phyloP scores from a whole-genome alignment of 805 yeast species.

The Metschnikowia kofuensis region DNA sequence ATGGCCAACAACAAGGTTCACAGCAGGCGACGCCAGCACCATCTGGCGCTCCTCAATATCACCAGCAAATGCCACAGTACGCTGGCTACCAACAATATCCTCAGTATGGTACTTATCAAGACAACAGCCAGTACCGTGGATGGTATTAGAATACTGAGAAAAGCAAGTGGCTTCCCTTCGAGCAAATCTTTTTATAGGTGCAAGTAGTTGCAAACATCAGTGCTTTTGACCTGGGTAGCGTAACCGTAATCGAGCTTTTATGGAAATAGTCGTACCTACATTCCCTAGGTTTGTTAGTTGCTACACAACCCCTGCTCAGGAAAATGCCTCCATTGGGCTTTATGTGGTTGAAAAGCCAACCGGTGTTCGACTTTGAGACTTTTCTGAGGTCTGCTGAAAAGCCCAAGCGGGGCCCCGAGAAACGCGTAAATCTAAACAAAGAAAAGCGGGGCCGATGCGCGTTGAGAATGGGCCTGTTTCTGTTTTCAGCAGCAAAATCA shows the following conservation, averaged over 20 bases:
- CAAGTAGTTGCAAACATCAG: conserved; percentile 2
- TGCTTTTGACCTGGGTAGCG: background rate
- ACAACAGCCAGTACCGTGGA: conserved; percentile 41
- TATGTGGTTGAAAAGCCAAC: too few relatives aligned
- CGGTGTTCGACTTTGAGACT: too few relatives aligned
- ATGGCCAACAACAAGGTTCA: conserved; percentile 25
- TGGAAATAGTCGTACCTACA: too few relatives aligned
- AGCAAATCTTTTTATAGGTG: background rate
- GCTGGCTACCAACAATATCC: conserved; percentile 48
- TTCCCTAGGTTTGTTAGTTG: too few relatives aligned
- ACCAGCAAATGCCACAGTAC: conserved; percentile 42
- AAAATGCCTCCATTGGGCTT: too few relatives aligned
- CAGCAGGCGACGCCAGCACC: conserved; percentile 14
- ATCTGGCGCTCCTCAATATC: conserved; percentile 22
- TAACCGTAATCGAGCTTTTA: background rate
- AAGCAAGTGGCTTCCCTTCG: background rate
- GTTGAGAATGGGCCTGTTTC: background rate
- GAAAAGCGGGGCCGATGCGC: background rate
- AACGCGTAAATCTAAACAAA: too few relatives aligned
- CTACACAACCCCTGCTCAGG: too few relatives aligned
- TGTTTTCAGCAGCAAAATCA: background rate
- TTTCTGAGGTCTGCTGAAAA: too few relatives aligned
- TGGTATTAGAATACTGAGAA: conserved; percentile 32
- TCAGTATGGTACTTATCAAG: conserved; percentile 45
- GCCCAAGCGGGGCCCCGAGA: background rate